phyloP scores from a whole-genome alignment of 2,329 filamentous ascomycete genomes.

The Corniculantispora saksenae region DNA sequence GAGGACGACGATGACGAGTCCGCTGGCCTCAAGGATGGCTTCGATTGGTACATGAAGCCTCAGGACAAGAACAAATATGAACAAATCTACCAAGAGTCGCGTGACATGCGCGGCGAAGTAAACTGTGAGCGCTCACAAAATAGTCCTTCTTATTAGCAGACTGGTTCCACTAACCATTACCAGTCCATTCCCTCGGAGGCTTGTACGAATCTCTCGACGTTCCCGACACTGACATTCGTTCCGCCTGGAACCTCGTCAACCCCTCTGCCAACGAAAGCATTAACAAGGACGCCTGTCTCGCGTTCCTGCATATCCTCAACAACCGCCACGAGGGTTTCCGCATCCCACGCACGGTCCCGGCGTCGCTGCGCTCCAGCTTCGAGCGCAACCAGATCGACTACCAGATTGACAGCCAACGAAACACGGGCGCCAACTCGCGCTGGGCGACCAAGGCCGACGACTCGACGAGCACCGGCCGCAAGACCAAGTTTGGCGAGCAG shows the following conservation, averaged over 20 bases:
- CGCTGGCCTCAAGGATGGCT: conserved; percentile 87
- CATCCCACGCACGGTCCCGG: conserved; percentile 87
- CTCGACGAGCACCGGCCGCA: conserved; percentile 79
- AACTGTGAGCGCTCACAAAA: conserved; percentile 58
- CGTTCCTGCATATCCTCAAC: conserved; percentile 95
- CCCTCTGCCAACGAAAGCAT: conserved; percentile 80
- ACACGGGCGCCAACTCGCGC: conserved; percentile 62
- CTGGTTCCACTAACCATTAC: conserved; percentile 5
- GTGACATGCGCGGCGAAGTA: conserved; percentile 82
- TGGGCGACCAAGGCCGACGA: conserved; percentile 82
- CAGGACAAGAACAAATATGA: conserved; percentile 91
- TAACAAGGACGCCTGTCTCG: conserved; percentile 91
- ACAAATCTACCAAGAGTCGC: conserved; percentile 92
- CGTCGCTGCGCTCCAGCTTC: conserved; percentile 86
- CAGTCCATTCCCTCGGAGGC: conserved; percentile 75
- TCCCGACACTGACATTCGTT: conserved; percentile 77
- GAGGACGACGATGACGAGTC: conserved; percentile 76
- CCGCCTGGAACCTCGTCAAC: conserved; percentile 97
- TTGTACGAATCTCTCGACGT: conserved; percentile 81
- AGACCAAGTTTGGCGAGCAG: conserved; percentile 96
- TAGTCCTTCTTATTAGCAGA: neutral
- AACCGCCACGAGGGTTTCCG: conserved; percentile 93
- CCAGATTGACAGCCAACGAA: conserved; percentile 74
- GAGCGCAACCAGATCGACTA: conserved; percentile 98
- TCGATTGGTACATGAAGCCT: conserved; percentile 99